Percentiles rank a stretch among this genome's conserved stretches.
These are phyloP conservation scores for Fusarium verticillioides DNA, from an alignment of 2,329 filamentous ascomycete genomes.

Conservation along the genomic window DNA sequence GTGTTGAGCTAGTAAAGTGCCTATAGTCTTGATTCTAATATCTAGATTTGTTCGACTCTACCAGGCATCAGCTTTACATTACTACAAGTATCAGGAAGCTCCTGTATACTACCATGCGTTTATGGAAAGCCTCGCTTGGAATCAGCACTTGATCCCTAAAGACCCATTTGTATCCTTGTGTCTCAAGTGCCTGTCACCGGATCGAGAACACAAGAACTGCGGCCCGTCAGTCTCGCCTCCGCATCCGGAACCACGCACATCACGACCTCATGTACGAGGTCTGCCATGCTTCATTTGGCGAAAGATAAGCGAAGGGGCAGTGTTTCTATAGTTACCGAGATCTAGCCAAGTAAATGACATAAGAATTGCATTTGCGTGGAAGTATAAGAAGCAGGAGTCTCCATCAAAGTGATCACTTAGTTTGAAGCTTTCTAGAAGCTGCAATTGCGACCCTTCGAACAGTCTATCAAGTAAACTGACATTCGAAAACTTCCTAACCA, in stretches of 20 bases:
- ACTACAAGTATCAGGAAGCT: neutral
- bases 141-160: neutral
- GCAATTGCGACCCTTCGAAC: too few relatives aligned
- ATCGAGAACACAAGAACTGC: neutral
- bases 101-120: neutral
- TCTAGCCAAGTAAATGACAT: neutral
- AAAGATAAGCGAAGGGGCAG: slow-evolving; percentile 7
- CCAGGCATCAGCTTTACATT: neutral
- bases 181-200: neutral
- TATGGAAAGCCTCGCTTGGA: neutral
- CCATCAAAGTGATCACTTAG: neutral
- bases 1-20: neutral
- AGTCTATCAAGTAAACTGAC: rapidly evolving
- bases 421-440: neutral
- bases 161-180: neutral
- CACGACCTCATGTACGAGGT: neutral
- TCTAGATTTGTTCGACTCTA: neutral
- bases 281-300: slow-evolving; percentile 29
- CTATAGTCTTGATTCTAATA: too few relatives aligned
- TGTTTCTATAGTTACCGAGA: neutral
- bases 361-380: neutral
- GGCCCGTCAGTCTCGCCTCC: slow-evolving; percentile 2
- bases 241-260: slow-evolving; percentile 20
- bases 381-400: slow-evolving; percentile 5
- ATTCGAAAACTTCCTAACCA: rapidly evolving